Percentiles rank a stretch among this genome's conserved stretches.
These are phyloP conservation scores for Eimeria brunetti DNA, from an alignment of 169 alveolate species.

Conservation along the genomic window DNA sequence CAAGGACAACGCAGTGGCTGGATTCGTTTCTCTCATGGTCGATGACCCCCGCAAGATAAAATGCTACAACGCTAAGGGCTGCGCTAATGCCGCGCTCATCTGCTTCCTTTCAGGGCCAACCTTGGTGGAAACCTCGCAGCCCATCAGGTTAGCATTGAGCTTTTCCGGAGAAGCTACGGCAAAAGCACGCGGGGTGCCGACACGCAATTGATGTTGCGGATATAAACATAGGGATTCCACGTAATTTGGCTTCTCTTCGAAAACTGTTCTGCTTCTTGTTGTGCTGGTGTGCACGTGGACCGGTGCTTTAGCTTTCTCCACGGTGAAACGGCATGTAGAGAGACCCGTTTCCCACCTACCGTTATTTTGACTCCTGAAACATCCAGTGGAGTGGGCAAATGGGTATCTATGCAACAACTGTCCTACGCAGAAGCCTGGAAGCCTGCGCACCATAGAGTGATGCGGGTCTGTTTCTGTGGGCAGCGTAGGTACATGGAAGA, in stretches of 20 bases:
- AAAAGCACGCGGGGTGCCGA: background rate
- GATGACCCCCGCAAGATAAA: slow-evolving; percentile 15
- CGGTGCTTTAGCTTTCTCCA: background rate
- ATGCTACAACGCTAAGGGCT: slow-evolving; percentile 58
- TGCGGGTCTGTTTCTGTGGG: background rate
- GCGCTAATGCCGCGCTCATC: background rate
- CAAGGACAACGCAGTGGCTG: slow-evolving; percentile 35
- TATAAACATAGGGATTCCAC: no score
- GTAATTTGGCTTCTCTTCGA: no score
- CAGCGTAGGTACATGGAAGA: slow-evolving; percentile 5
- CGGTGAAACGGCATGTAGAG: background rate
- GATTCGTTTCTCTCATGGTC: slow-evolving; percentile 41
- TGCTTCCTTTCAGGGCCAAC: slow-evolving; percentile 4
- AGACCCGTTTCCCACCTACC: background rate
- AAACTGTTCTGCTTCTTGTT: background rate
- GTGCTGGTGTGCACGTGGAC: background rate
- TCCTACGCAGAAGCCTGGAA: background rate
- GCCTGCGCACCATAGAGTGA: background rate
- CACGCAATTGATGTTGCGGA: background rate
- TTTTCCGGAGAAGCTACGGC: background rate
- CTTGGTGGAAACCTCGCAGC: background rate
- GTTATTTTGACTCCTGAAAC: background rate
- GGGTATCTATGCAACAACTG: background rate
- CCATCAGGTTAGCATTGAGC: slow-evolving; percentile 16
- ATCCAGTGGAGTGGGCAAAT: background rate